A percentile compares a stretch with the other conserved stretches of the same genome.
Conservation (phyloP, 164 flowering plant species). For the Magnolia officinalis region DNA sequence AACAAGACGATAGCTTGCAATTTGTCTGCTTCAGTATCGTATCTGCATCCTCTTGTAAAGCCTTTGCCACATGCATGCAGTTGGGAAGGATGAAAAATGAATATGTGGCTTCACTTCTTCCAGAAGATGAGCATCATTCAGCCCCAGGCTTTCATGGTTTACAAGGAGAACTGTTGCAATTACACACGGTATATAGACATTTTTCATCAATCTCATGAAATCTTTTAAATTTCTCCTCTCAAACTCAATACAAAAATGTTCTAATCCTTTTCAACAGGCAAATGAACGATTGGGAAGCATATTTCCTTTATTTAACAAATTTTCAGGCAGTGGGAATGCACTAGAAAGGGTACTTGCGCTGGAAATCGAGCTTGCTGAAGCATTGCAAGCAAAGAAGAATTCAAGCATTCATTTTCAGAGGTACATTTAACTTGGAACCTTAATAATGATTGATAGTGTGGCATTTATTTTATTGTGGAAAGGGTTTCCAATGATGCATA, state of each 20-base stretch:
- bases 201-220: background rate
- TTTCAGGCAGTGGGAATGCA: conserved; percentile 62
- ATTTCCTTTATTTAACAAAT: conserved; percentile 60
- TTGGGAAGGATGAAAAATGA: conserved; percentile 86
- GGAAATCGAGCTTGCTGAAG: conserved; percentile 93
- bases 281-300: conserved; percentile 64
- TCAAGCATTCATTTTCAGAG: conserved; percentile 67
- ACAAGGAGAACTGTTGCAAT: conserved; percentile 50
- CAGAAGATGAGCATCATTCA: conserved; percentile 27
- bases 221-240: background rate
- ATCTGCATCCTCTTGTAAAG: background rate
- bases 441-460: too few species aligned
- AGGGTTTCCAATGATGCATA: too few species aligned
- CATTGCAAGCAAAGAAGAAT: conserved; percentile 68
- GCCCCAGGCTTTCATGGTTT: conserved; percentile 40
- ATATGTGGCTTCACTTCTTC: conserved; percentile 36
- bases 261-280: conserved; percentile 36
- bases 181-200: conserved; percentile 46
- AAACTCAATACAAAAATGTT: background rate
- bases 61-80: conserved; percentile 37
- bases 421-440: conserved; percentile 26
- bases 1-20: background rate
- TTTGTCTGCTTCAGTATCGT: background rate
- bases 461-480: too few species aligned
- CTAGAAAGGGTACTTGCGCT: conserved; percentile 87